Evolutionary conservation across 345 rosid species (phyloP), one percentile per base, ranked within the genome.

Genomic region (Ricinus communis): DNA sequence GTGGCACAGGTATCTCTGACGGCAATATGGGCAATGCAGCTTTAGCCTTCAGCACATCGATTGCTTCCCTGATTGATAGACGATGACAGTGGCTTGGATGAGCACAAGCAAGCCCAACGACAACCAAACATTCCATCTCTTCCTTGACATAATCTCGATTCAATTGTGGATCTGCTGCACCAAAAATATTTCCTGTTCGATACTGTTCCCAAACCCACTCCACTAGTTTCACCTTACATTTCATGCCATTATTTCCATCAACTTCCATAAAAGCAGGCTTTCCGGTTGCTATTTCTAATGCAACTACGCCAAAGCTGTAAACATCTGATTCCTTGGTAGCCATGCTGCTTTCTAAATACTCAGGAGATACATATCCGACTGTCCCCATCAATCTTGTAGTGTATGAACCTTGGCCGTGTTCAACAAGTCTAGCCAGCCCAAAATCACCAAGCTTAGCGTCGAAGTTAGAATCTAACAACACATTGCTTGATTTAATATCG

Each of bases 401-500:
- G 12, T 66, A 71, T 2, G 70, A 51, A 6, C 75, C 76, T 27
- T 66, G 45, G 4, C 43, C 71, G 31, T 83, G 86, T n/a, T 77
- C 80, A 0, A 65, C 51, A 3, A 83, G 62, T 58, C 79, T 73
- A 1, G 63, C 80, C 16, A 79, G 28, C 5, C 87, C 83, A 0
- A 73, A 79, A 79, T 76, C 81, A 0, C 83, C 57, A 4, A 79
- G 74, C 28, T 76, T 81, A 1, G 83, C 71, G 31, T 76, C 71
- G 74, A 83, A 80, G 14, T 72, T 28, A 0, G 71, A 63, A 54
- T 72, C 80, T 21, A 80, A 36, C 83, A 76, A 50, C 0, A 80
- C 50, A 36, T 80, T 80, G 72, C 80, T 80, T 0, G 79, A 41
- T 47, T 83, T 83, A 1, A 83, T 75, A 69, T 83, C 84, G 10